Evolutionary conservation across 2,329 filamentous ascomycete genomes (phyloP).

Genomic region (Botrytis deweyae): DNA sequence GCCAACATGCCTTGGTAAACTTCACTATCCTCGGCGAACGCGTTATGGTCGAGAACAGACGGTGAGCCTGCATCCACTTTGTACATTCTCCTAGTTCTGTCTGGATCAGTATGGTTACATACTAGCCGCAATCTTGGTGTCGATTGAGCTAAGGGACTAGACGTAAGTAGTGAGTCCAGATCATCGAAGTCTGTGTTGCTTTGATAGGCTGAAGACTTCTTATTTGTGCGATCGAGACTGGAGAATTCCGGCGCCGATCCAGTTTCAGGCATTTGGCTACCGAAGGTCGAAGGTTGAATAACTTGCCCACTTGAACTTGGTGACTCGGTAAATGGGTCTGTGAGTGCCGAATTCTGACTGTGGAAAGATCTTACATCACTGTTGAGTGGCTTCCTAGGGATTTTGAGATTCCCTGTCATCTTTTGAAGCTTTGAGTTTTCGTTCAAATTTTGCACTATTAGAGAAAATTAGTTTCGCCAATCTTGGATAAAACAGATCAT

Average conservation of each 20-base stretch:
- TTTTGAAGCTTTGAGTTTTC: background rate
- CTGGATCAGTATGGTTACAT: constrained; percentile 26
- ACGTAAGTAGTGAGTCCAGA: constrained; percentile 28
- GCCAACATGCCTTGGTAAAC: constrained; percentile 16
- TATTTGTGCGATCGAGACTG: background rate
- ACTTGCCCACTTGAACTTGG: background rate
- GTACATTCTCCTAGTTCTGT: constrained; percentile 26
- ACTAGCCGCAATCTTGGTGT: constrained; percentile 34
- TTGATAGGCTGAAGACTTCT: background rate
- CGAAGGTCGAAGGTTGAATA: background rate
- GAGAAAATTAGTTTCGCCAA: background rate
- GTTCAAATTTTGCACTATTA: background rate
- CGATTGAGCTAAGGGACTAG: constrained; percentile 35
- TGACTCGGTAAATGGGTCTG: constrained; percentile 12
- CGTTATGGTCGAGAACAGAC: constrained; percentile 28
- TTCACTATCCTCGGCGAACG: background rate
- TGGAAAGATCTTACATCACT: background rate
- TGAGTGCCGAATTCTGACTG: constrained; percentile 4
- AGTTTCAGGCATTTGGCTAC: background rate
- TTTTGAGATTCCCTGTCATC: background rate
- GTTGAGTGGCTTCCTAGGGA: constrained; percentile 4
- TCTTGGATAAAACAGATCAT: background rate
- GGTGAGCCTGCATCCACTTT: constrained; percentile 26
- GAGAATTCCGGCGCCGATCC: background rate
- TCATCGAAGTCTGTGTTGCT: constrained; percentile 13